Evolutionary conservation across 768 basidiomycete genomes (phyloP).

Genomic region (Lactarius evosmus): DNA sequence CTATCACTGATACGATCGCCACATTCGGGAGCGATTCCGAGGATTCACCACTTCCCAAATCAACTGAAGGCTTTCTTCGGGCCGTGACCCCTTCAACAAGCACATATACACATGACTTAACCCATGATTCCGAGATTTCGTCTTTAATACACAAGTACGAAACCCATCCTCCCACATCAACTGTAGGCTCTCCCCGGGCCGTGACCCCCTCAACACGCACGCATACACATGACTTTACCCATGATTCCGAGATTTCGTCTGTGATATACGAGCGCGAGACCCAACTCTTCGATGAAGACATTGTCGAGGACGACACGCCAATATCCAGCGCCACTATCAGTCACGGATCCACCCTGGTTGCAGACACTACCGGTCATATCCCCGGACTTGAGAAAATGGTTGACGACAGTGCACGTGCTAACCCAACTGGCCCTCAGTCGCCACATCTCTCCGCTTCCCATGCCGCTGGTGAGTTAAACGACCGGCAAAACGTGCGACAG

Average conservation of each 20-base stretch:
- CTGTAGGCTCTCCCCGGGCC: neutral
- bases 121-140: conserved; percentile 1
- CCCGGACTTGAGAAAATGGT: neutral
- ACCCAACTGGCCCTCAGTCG: neutral
- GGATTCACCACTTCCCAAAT: neutral
- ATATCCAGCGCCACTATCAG: conserved; percentile 4
- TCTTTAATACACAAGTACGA: neutral
- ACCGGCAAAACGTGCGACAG: neutral
- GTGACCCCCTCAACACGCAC: neutral
- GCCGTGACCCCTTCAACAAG: neutral
- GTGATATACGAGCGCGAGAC: conserved; percentile 2
- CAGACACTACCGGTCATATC: conserved; percentile 7
- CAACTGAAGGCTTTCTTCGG: neutral
- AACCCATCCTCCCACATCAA: neutral
- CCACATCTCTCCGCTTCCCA: neutral
- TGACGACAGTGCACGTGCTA: neutral
- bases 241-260: neutral
- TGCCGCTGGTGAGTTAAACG: conserved; percentile 8
- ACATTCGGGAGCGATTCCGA: conserved; percentile 14
- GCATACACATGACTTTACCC: neutral
- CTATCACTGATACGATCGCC: conserved; percentile 39
- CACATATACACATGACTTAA: neutral
- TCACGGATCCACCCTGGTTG: conserved; percentile 16
- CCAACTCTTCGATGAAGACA: conserved; percentile 10
- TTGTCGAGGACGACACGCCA: neutral